Base-by-base conservation (phyloP, 192 early-diverging fungal genomes). In the Mortierella hygrophila region DNA sequence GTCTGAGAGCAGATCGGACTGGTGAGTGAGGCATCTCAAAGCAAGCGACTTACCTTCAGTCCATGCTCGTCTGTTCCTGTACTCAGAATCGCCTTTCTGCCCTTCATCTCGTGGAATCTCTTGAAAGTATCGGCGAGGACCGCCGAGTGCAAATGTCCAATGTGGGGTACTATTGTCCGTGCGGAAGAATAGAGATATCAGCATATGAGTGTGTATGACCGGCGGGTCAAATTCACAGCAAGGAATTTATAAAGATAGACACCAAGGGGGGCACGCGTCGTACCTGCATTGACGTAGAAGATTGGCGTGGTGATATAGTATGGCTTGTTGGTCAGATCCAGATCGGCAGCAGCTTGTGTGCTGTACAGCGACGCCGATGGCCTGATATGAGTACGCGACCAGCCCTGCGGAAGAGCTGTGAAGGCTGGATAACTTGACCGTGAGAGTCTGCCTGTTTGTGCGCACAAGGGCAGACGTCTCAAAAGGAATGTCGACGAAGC, bases 61-160 rank as follows among this genome's bases (percentile, higher is more conserved):
- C 98, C 98, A 85, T 99, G 98, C 82, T 99, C 98, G 82, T 99
- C 98, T 4, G 98, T 99, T 46, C 98, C 98, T 4, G 94, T 95
- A 35, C 88, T 90, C 21, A 95, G 74, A 16, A 94, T 32, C 1
- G 92, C 88, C 26, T 77, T 78, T 35, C 91, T 83, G 21, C 96
- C 97, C 46, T 91, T 94, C 65, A 99, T 76, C 40, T 91, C 91
- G 75, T 94, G 92, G 77, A 93, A 97, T 35, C 97, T 88, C 76
- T 93, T 92, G 26, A 98, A 82, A 9, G 93, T 93, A 80, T 99
- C 98, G 1, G 95, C 94, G 2, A 99, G 84, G 13, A 98, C 96
- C 0, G 95, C 89, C 8, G 97, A 96, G 86, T 97, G 97, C 75
- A 99, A 89, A 78, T 99, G 98, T 16, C 98, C 98, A 83, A 99